Conservation (phyloP, 495 filamentous ascomycete genomes). For the Letharia lupina region DNA sequence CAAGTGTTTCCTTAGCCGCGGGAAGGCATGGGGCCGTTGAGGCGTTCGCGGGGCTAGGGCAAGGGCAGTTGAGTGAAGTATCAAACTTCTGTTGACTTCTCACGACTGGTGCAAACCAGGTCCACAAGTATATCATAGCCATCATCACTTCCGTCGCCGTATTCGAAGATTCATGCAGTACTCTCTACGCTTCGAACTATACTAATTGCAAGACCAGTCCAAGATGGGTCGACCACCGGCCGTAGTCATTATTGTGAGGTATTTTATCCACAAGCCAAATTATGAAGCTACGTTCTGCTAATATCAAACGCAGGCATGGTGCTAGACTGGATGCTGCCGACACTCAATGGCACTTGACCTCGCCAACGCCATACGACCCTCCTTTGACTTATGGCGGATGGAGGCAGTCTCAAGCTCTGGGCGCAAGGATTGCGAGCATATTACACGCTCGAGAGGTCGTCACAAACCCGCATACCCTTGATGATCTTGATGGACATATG, state of each 20-base stretch:
- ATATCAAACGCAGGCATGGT: constrained; percentile 57
- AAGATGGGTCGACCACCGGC: constrained; percentile 52
- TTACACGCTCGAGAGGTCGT: constrained; percentile 41
- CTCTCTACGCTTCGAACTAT: background rate
- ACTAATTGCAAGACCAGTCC: background rate
- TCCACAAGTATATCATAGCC: background rate
- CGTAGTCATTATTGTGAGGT: constrained; percentile 77
- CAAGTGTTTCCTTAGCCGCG: constrained; percentile 2
- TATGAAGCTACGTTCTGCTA: constrained; percentile 6
- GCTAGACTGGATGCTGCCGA: constrained; percentile 88
- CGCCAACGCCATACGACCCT: constrained; percentile 89
- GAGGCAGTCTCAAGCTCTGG: constrained; percentile 72
- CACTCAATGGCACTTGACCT: constrained; percentile 91
- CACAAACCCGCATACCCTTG: background rate
- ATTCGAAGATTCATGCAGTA: background rate
- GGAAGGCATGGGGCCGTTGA: background rate
- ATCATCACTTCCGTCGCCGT: background rate
- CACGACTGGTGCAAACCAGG: background rate
- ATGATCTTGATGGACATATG: constrained; percentile 5
- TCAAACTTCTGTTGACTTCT: background rate
- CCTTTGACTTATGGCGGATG: constrained; percentile 93
- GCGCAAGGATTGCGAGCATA: constrained; percentile 68
- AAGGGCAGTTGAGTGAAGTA: background rate
- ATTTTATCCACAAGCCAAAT: constrained; percentile 19
- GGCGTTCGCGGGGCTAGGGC: background rate